Base-by-base conservation (phyloP, 106 monocot species). In the Acorus gramineus region DNA sequence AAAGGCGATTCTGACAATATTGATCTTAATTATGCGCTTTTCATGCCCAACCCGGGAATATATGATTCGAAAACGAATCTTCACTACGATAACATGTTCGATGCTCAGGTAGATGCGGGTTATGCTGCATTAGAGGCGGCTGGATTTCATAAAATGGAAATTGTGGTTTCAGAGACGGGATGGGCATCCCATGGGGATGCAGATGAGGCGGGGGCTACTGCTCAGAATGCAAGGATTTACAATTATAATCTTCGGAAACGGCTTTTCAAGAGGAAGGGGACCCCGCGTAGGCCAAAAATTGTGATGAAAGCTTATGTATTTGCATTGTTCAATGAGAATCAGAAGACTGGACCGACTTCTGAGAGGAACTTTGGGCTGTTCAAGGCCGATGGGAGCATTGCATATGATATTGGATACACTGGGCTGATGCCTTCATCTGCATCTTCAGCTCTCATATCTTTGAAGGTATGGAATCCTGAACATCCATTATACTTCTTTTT, bases 61-160 rank as follows among this genome's bases (percentile, higher is more conserved):
- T 73, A 76, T 44, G 94, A 95, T 71, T 67, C 71, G 14, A 87
- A 84, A 53, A 74, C 94, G 4, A 70, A 60, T 67, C 66, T 95
- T 56, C 86, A 86, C 49, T 95, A 95, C 69, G 90, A 95, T 57
- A 95, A 95, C 73, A 95, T 95, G 94, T 80, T 95, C 62, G 86
- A 95, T 67, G 94, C 94, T 50, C 77, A 80, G 52, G 57, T 95
- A 51, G 94, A 95, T 78, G 94, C 90, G 50, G 78, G 78, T 51
- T 90, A 90, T 77, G 73, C 78, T 43, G 94, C 94, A 49, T 71
- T 95, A 47, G 83, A 82, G 47, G 75, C 81, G 61, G 81, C 84
- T 7, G 89, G 89, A 6, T 90, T 80, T 67, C 60, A 57, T 2
- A 69, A 75, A 14, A 94, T 90, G 93, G 93, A 80, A 56, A 86